Conservation (phyloP, 371 early-diverging fungal species). For the Apophysomyces trapeziformis region DNA sequence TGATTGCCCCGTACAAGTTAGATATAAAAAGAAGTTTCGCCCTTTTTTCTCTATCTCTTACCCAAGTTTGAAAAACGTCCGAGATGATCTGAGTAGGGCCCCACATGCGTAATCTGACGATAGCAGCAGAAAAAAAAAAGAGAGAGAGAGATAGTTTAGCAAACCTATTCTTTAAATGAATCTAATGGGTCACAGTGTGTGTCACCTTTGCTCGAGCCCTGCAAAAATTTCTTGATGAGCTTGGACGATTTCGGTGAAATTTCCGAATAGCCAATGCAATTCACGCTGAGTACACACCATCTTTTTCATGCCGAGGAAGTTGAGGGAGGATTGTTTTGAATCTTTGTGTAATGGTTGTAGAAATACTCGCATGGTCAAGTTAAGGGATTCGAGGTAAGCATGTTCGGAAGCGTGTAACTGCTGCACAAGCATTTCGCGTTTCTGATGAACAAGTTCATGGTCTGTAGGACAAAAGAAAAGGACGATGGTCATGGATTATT, state of each 20-base stretch:
- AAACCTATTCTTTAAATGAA: background rate
- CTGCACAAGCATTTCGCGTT: slow-evolving; percentile 41
- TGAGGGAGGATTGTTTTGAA: slow-evolving; percentile 34
- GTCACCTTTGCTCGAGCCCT: slow-evolving; percentile 42
- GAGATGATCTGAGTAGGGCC: slow-evolving; percentile 31
- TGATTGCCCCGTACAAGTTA: background rate
- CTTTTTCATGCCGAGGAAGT: slow-evolving; percentile 43
- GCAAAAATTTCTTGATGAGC: slow-evolving; percentile 33
- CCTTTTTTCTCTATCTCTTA: slow-evolving; percentile 7
- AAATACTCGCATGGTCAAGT: slow-evolving; percentile 33
- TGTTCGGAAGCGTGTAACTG: slow-evolving; percentile 37
- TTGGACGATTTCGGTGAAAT: slow-evolving; percentile 41
- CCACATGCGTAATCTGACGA: slow-evolving; percentile 22
- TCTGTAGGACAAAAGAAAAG: slow-evolving; percentile 24
- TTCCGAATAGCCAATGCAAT: slow-evolving; percentile 47
- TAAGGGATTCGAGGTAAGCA: slow-evolving; percentile 41
- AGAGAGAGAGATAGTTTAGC: background rate
- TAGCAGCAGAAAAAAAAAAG: background rate
- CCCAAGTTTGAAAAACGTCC: slow-evolving; percentile 27
- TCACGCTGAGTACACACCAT: slow-evolving; percentile 46
- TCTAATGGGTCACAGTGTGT: background rate
- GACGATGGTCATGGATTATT: background rate
- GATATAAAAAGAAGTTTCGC: too few relatives aligned
- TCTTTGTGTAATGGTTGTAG: slow-evolving; percentile 37
- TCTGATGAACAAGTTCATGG: slow-evolving; percentile 41